A percentile compares a stretch with the other conserved stretches of the same genome.
Evolutionary conservation across 1,284 basidiomycete genomes (phyloP).

Genomic region (Malassezia furfur): DNA sequence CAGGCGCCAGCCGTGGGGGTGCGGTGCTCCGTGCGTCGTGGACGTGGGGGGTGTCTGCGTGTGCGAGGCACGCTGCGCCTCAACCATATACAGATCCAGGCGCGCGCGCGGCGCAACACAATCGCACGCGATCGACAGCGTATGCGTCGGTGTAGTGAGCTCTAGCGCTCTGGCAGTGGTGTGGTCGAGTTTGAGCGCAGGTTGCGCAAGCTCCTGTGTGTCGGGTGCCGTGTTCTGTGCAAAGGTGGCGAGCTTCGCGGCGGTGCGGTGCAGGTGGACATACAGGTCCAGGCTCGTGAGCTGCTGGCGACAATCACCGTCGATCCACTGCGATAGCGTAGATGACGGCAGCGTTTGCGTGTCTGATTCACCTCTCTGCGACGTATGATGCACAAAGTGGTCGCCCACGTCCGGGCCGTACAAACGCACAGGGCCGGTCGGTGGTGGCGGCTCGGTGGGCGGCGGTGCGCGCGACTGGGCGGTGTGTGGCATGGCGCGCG

Average conservation of each 20-base stretch:
- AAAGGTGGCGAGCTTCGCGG: not conserved
- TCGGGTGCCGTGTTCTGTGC: too few relatives aligned
- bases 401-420: conserved; percentile 13
- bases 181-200: not conserved
- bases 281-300: conserved; percentile 6
- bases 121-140: conserved; percentile 4
- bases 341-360: not conserved
- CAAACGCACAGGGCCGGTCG: not conserved
- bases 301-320: not conserved
- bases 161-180: not conserved
- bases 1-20: conserved; percentile 6
- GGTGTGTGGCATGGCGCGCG: not conserved
- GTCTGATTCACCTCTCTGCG: not conserved
- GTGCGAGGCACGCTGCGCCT: not conserved
- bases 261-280: conserved; percentile 6
- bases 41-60: too few relatives aligned
- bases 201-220: not conserved
- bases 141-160: conserved; percentile 9
- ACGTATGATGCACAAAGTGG: not conserved
- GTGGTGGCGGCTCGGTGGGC: not conserved
- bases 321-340: conserved; percentile 4
- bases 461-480: not conserved
- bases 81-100: conserved; percentile 5
- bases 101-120: conserved; percentile 13
- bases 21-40: not conserved